Evolutionary conservation across 768 basidiomycete genomes (phyloP).

Genomic region (Boletus speciosus): DNA sequence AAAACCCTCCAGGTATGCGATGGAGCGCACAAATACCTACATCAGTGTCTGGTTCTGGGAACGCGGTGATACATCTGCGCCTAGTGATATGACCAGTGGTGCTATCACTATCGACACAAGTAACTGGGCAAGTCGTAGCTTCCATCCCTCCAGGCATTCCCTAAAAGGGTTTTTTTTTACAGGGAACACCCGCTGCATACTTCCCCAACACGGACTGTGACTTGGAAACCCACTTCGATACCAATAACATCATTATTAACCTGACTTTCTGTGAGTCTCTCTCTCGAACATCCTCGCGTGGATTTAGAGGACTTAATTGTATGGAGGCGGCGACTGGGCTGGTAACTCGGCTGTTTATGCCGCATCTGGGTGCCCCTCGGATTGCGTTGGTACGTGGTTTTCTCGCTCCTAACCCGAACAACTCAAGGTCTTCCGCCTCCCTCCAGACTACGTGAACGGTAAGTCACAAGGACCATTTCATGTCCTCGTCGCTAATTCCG

Average conservation of each 20-base stretch:
- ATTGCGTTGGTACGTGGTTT: conserved; percentile 24
- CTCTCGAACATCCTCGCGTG: too few relatives aligned
- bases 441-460: conserved; percentile 28
- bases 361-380: conserved; percentile 30
- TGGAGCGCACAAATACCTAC: conserved; percentile 32
- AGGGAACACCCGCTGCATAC: conserved; percentile 35
- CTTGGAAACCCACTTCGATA: conserved; percentile 34
- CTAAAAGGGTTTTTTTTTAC: neutral
- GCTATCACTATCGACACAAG: conserved; percentile 16
- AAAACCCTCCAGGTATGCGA: conserved; percentile 33
- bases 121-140: conserved; percentile 18
- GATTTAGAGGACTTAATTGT: neutral
- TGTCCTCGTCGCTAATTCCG: neutral
- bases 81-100: conserved; percentile 30
- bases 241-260: conserved; percentile 34
- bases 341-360: conserved; percentile 25
- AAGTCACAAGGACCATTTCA: neutral
- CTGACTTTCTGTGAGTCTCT: conserved; percentile 30
- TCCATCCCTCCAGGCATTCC: neutral
- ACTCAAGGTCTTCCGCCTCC: neutral
- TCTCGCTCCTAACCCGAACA: neutral
- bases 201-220: conserved; percentile 41
- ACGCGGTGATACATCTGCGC: conserved; percentile 29
- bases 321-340: conserved; percentile 31
- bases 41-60: conserved; percentile 44